phyloP scores from a whole-genome alignment of 805 yeast genomes.

The Osmozyma mogii region DNA sequence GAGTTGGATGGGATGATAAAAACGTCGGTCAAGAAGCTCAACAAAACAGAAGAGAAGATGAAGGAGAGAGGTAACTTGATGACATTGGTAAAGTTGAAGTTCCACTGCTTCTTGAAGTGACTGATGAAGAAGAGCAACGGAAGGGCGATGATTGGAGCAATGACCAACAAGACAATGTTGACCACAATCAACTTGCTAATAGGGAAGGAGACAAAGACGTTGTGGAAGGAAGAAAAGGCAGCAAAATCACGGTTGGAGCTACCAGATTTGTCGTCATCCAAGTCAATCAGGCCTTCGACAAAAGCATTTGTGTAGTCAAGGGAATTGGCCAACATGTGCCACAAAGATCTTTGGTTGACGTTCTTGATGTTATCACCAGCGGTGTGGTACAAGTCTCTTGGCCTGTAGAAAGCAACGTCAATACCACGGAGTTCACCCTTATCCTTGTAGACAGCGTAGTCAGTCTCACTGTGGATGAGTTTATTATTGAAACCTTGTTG shows the following conservation, averaged over 20 bases:
- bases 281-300: conserved; percentile 22
- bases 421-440: conserved; percentile 68
- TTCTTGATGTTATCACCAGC: conserved; percentile 58
- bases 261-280: conserved; percentile 15
- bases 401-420: conserved; percentile 84
- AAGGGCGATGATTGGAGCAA: conserved; percentile 47
- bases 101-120: conserved; percentile 42
- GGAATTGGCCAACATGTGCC: conserved; percentile 77
- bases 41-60: conserved; percentile 30
- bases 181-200: conserved; percentile 39
- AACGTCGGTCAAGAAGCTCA: conserved; percentile 16
- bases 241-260: conserved; percentile 31
- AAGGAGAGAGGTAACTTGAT: conserved; percentile 48
- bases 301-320: conserved; percentile 49
- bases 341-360: conserved; percentile 58
- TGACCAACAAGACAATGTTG: conserved; percentile 44
- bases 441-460: conserved; percentile 62
- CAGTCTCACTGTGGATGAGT: conserved; percentile 74
- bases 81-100: conserved; percentile 28
- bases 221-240: conserved; percentile 58
- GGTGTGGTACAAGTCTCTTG: conserved; percentile 81
- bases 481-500: conserved; percentile 80
- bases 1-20: conserved; percentile 17
- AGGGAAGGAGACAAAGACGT: conserved; percentile 50
- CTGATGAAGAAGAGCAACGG: conserved; percentile 39